These are phyloP conservation scores for Teratosphaeria gauchensis DNA, from an alignment of 2,329 filamentous ascomycete genomes.

Conservation along the genomic window DNA sequence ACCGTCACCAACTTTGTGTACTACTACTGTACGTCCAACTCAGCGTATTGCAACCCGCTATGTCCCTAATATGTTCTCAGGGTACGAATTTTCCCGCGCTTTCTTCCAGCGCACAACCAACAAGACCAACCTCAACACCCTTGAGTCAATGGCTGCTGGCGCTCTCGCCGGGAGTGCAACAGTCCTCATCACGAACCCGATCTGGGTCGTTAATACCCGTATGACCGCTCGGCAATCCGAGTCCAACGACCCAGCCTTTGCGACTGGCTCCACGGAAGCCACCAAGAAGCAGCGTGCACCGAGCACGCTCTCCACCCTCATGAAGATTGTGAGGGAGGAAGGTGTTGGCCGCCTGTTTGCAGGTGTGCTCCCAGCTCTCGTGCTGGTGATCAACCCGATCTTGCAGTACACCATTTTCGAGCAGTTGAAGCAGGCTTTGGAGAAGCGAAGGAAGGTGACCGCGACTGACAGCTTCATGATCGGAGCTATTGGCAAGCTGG, in stretches of 20 bases:
- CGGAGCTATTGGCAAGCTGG: constrained; percentile 85
- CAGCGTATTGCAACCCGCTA: not conserved
- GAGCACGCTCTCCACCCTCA: constrained; percentile 70
- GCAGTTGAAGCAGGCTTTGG: constrained; percentile 86
- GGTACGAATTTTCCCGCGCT: constrained; percentile 92
- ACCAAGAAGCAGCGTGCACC: constrained; percentile 43
- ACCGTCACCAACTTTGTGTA: constrained; percentile 99
- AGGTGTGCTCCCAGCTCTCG: constrained; percentile 82
- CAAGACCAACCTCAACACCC: constrained; percentile 72
- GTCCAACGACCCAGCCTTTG: constrained; percentile 28
- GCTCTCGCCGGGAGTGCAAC: constrained; percentile 90
- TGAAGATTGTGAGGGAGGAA: constrained; percentile 72
- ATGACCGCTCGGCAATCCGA: constrained; percentile 83
- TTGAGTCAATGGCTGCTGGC: constrained; percentile 91
- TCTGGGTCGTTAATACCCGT: constrained; percentile 98
- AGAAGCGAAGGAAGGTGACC: constrained; percentile 67
- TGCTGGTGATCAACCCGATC: constrained; percentile 96
- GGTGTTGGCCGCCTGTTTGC: constrained; percentile 78
- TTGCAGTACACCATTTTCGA: constrained; percentile 98
- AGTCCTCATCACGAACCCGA: constrained; percentile 92
- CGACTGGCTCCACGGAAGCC: constrained; percentile 31
- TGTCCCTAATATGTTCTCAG: constrained; percentile 18
- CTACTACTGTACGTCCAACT: constrained; percentile 67
- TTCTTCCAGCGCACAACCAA: constrained; percentile 72
- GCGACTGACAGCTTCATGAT: constrained; percentile 82